Conservation (phyloP, 257 asterid species). For the Nicotiana benthamiana region DNA sequence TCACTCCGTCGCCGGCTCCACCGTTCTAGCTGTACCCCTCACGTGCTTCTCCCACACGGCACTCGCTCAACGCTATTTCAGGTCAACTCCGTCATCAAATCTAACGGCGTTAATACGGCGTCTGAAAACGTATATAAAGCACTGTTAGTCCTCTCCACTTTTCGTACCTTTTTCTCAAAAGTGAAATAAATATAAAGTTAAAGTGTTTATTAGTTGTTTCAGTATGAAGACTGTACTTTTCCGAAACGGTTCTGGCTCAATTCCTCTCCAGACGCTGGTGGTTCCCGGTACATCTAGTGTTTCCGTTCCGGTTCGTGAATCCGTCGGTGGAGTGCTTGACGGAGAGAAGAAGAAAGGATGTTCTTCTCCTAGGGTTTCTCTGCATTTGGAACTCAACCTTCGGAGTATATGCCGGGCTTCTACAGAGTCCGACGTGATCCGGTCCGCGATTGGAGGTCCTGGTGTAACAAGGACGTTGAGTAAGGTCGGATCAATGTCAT, state of each 20-base stretch:
- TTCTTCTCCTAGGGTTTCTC: slow-evolving; percentile 21
- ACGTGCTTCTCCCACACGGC: slow-evolving; percentile 36
- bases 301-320: slow-evolving; percentile 14
- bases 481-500: slow-evolving; percentile 29
- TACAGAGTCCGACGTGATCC: slow-evolving; percentile 32
- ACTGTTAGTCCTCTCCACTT: neutral
- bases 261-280: slow-evolving; percentile 16
- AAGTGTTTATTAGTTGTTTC: no score
- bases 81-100: slow-evolving; percentile 16
- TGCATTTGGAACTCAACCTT: slow-evolving; percentile 13
- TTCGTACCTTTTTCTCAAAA: neutral
- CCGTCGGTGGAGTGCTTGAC: neutral
- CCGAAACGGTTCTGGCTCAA: slow-evolving; percentile 45
- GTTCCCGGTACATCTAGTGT: slow-evolving; percentile 14
- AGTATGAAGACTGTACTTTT: slow-evolving; percentile 38
- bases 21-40: slow-evolving; percentile 20
- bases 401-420: slow-evolving; percentile 29
- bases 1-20: slow-evolving; percentile 20
- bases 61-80: neutral
- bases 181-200: neutral
- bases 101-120: slow-evolving; percentile 9
- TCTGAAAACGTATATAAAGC: neutral
- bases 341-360: neutral
- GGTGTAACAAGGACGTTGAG: slow-evolving; percentile 5
- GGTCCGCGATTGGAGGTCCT: slow-evolving; percentile 10